phyloP scores from a whole-genome alignment of 2,329 filamentous ascomycete genomes.

The Paraphaeosphaeria minitans region DNA sequence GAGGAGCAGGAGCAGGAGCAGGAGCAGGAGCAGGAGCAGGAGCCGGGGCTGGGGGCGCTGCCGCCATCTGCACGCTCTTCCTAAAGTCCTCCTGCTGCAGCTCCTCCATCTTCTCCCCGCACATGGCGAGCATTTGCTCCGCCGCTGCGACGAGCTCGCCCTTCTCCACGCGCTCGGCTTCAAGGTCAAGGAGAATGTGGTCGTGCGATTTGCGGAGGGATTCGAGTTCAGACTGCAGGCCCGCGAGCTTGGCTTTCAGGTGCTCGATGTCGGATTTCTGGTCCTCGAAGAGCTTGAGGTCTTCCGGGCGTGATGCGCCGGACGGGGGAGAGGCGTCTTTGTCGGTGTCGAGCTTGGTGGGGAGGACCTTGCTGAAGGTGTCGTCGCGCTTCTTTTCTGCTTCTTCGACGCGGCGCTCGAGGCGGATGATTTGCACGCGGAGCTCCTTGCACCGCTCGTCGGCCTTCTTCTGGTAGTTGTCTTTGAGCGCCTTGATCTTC shows the following conservation, averaged over 20 bases:
- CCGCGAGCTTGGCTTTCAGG: conserved; percentile 74
- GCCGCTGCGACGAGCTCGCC: conserved; percentile 80
- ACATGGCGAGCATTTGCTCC: conserved; percentile 81
- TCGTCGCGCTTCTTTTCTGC: conserved; percentile 69
- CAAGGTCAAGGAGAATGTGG: conserved; percentile 67
- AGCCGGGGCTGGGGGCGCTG: conserved; percentile 18
- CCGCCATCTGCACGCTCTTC: conserved; percentile 54
- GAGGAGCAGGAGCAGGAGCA: conserved; percentile 19
- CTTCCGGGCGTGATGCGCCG: conserved; percentile 38
- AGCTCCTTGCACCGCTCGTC: conserved; percentile 86
- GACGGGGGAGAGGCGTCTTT: conserved; percentile 18
- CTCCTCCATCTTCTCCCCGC: conserved; percentile 50
- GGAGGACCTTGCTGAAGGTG: conserved; percentile 63
- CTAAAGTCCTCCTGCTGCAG: conserved; percentile 52
- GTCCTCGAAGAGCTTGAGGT: conserved; percentile 61
- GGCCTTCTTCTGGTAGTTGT: conserved; percentile 81
- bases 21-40: conserved; percentile 22
- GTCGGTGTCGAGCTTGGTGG: conserved; percentile 20
- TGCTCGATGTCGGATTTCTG: conserved; percentile 71
- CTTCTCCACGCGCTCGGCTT: conserved; percentile 80
- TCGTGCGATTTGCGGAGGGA: conserved; percentile 74
- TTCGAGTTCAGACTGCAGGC: conserved; percentile 73
- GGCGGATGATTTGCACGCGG: conserved; percentile 70
- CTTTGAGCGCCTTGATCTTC: conserved; percentile 88
- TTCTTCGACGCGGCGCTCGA: conserved; percentile 75